Base-by-base conservation (phyloP, 192 early-diverging fungal species). In the Jimgerdemannia flammicorona region DNA sequence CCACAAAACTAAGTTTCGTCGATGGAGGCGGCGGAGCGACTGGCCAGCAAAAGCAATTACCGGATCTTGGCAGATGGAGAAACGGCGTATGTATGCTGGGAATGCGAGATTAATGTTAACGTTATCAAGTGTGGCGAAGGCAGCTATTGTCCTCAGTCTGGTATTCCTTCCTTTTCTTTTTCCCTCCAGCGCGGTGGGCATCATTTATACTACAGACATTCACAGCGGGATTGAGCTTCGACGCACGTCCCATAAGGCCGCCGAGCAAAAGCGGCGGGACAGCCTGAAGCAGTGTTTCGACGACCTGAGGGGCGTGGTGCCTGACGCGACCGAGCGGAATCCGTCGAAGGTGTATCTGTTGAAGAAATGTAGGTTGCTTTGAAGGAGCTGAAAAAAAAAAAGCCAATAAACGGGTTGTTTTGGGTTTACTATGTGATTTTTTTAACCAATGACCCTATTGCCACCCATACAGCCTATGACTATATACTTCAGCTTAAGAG, bases 211-310 rank as follows among this genome's bases (percentile, higher is more conserved):
- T 67, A 80, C 86, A 18, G 91, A 96, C 73, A 87, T 96, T 42
- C 89, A 93, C 44, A 88, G 88, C 4, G 92, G 93, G 0, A 81
- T 97, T 66, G 95, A 97, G 79, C 81, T 89, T 0, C 91, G 95
- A 9, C 91, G 92, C n/a, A 94, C 92, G 11, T 91, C 90, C 17
- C 98, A 99, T 84, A 97, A 98, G 81, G 91, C 95, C 64, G 96
- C 96, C 3, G 98, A 99, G 80, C 98, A 99, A 80, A 95, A 94
- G 79, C 92, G 98, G 10, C 87, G 98, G 7, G 98, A 99, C 76
- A 93, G 93, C 42, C 88, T 99, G 4, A 98, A 98, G 72, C 80
- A 90, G 64, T 94, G 92, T 69, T 99, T 99, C 78, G 95, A 98
- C 49, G 84, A 91, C 8, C 81, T 99, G 8, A 83, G 88, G 64